These are phyloP conservation scores for Domatiomyces catenatus DNA, from an alignment of 2,329 filamentous ascomycete genomes.

Conservation along the genomic window DNA sequence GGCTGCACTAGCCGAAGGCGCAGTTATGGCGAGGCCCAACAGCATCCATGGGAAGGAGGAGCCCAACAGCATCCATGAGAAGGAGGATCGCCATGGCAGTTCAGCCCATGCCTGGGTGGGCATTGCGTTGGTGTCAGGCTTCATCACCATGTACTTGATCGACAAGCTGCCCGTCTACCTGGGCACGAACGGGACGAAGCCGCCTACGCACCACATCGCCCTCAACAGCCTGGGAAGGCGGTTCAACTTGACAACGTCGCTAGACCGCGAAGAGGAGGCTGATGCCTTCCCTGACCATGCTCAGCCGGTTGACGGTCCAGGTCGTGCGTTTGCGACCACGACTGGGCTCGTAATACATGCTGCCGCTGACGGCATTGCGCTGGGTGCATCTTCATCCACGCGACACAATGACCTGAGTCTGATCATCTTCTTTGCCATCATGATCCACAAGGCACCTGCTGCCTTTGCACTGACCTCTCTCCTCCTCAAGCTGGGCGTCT, in stretches of 20 bases:
- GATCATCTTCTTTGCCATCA: constrained; percentile 88
- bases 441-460: constrained; percentile 93
- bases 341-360: constrained; percentile 92
- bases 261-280: constrained; percentile 25
- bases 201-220: constrained; percentile 69
- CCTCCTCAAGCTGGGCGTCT: constrained; percentile 76
- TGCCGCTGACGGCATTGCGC: constrained; percentile 83
- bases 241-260: constrained; percentile 30
- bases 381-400: constrained; percentile 74
- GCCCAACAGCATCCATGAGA: too few species aligned
- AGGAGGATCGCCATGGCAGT: constrained; percentile 29
- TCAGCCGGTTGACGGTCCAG: constrained; percentile 34
- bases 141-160: constrained; percentile 92
- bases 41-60: too few species aligned
- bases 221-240: constrained; percentile 60
- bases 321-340: constrained; percentile 63
- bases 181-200: constrained; percentile 46
- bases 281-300: constrained; percentile 36
- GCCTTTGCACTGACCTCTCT: constrained; percentile 89
- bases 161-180: constrained; percentile 68
- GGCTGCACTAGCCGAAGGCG: constrained; percentile 17
- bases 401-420: constrained; percentile 63
- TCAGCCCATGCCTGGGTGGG: constrained; percentile 64
- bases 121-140: constrained; percentile 70
- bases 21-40: constrained; percentile 22